A percentile compares a stretch with the other conserved stretches of the same genome.
Conservation (phyloP, 2,329 filamentous ascomycete genomes). For the Ophiostoma australiae region DNA sequence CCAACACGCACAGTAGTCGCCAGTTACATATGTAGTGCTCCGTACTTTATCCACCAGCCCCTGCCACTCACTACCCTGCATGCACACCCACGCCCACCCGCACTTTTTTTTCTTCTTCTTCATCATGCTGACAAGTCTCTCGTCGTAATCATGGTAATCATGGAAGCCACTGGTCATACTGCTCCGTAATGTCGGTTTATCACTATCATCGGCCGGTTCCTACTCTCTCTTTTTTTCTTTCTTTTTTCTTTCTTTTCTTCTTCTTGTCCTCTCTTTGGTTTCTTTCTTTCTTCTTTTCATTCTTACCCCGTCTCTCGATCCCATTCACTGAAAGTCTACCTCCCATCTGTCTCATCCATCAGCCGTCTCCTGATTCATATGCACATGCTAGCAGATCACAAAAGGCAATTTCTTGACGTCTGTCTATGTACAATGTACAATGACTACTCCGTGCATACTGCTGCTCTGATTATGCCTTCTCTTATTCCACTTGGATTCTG, state of each 20-base stretch:
- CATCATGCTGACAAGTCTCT: not conserved
- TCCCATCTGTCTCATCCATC: not conserved
- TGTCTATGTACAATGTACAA: no score
- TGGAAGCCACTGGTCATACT: not conserved
- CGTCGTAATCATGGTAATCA: no score
- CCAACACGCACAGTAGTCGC: no score
- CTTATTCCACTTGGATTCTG: not conserved
- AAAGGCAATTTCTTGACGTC: slow-evolving; percentile 1
- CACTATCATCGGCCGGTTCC: not conserved
- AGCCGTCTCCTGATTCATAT: slow-evolving; percentile 16
- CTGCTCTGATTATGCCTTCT: no score
- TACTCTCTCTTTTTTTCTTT: not conserved
- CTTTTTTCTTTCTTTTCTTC: not conserved
- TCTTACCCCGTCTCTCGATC: not conserved
- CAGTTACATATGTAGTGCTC: no score
- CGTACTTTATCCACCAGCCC: not conserved
- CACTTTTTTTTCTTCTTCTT: slow-evolving; percentile 6
- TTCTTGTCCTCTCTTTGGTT: no score
- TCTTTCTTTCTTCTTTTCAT: no score
- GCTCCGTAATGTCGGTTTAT: not conserved
- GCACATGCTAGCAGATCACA: slow-evolving; percentile 20
- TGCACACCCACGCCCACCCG: not conserved
- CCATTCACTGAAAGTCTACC: not conserved
- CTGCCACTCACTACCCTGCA: not conserved
- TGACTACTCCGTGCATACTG: no score